These are phyloP conservation scores for Cladosporium cucumerinum DNA, from an alignment of 2,329 filamentous ascomycete species.

Conservation along the genomic window DNA sequence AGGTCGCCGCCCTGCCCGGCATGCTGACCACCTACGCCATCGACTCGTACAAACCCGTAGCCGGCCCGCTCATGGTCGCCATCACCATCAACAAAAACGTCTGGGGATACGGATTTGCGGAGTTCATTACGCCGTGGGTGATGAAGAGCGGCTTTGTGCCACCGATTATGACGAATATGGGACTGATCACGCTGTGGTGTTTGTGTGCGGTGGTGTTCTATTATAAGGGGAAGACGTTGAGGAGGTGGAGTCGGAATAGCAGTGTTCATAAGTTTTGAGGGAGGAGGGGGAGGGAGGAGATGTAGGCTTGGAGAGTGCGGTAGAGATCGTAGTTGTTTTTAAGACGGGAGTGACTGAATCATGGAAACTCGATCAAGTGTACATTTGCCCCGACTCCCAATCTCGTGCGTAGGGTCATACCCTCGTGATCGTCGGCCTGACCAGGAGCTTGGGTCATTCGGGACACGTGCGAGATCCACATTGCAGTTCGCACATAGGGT, in stretches of 20 bases:
- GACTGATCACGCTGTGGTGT: conserved; percentile 53
- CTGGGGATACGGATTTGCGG: conserved; percentile 58
- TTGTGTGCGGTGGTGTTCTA: conserved; percentile 55
- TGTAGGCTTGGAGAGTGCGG: background rate
- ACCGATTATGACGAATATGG: conserved; percentile 60
- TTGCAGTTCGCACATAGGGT: background rate
- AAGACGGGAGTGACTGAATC: background rate
- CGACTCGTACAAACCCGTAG: conserved; percentile 62
- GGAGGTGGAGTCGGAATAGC: conserved; percentile 54
- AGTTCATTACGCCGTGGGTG: conserved; percentile 46
- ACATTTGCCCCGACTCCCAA: background rate
- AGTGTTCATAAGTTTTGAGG: conserved; percentile 52
- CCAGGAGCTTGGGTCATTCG: background rate
- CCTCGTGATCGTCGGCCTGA: background rate
- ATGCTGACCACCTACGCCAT: conserved; percentile 60
- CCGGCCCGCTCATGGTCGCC: conserved; percentile 57
- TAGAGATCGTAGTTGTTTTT: background rate
- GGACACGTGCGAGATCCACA: background rate
- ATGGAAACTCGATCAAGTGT: background rate
- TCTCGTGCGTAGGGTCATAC: background rate
- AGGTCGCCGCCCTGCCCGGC: conserved; percentile 58
- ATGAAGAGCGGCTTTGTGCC: conserved; percentile 50
- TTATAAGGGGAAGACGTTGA: conserved; percentile 56
- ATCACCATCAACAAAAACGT: conserved; percentile 64
- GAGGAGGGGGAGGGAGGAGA: background rate